Conservation (phyloP, 768 basidiomycete species). For the Macrolepiota fuliginosa region DNA sequence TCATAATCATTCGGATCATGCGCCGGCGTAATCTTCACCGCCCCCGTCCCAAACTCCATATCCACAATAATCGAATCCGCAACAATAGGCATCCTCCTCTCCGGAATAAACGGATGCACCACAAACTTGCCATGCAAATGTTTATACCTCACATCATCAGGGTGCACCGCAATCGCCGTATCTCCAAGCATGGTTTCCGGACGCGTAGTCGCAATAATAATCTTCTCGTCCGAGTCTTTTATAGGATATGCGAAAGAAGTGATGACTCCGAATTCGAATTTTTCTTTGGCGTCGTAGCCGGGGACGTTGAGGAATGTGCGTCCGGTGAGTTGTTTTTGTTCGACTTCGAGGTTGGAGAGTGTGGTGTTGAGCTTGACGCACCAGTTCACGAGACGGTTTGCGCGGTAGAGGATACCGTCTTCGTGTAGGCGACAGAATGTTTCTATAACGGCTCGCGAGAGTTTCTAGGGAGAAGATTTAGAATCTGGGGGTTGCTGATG, state of each 20-base stretch:
- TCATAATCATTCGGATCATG: constrained; percentile 98
- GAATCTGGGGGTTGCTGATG: neutral
- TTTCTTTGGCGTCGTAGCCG: constrained; percentile 93
- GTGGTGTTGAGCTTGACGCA: constrained; percentile 96
- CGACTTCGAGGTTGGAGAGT: constrained; percentile 97
- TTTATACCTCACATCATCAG: constrained; percentile 88
- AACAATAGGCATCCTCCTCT: constrained; percentile 85
- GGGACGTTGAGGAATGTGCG: constrained; percentile 87
- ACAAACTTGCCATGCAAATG: constrained; percentile 95
- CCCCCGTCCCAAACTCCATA: constrained; percentile 96
- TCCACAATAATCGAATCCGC: constrained; percentile 87
- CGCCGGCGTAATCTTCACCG: constrained; percentile 98
- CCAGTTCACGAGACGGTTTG: constrained; percentile 97
- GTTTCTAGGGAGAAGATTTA: constrained; percentile 36
- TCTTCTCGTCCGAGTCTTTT: constrained; percentile 88
- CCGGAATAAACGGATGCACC: constrained; percentile 79
- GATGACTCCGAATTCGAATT: constrained; percentile 95
- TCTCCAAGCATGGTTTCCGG: constrained; percentile 99
- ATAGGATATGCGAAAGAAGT: constrained; percentile 95
- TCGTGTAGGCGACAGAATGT: constrained; percentile 91
- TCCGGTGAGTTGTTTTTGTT: constrained; percentile 85
- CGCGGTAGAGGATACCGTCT: constrained; percentile 90
- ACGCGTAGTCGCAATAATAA: constrained; percentile 95
- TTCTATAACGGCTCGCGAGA: constrained; percentile 87
- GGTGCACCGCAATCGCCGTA: constrained; percentile 95